These are phyloP conservation scores for Rhizomucor pusillus DNA, from an alignment of 371 early-diverging fungal species.

Conservation along the genomic window DNA sequence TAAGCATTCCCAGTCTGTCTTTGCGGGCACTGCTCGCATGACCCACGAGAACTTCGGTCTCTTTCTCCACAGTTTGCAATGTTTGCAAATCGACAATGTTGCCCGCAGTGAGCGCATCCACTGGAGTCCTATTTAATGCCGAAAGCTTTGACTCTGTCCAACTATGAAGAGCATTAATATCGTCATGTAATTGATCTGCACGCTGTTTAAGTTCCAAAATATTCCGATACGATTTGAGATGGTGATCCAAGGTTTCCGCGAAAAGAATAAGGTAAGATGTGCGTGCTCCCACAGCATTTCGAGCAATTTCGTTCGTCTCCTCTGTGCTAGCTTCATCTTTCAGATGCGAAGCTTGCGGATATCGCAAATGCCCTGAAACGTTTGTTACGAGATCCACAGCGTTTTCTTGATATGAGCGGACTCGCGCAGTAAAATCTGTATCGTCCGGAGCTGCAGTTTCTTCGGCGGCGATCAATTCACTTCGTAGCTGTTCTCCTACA, in stretches of 20 bases:
- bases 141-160: constrained; percentile 34
- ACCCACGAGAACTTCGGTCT: too few species aligned
- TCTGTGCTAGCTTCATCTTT: constrained; percentile 27
- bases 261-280: constrained; percentile 33
- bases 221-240: constrained; percentile 30
- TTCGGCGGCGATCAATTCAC: constrained; percentile 17
- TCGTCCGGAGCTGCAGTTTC: constrained; percentile 14
- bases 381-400: constrained; percentile 29
- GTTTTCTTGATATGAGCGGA: constrained; percentile 29
- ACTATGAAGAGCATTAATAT: constrained; percentile 22
- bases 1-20: constrained; percentile 11
- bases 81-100: too few species aligned
- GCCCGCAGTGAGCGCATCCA: constrained; percentile 25
- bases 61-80: too few species aligned
- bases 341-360: constrained; percentile 23
- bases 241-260: constrained; percentile 37
- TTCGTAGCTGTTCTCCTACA: constrained; percentile 24
- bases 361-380: constrained; percentile 27
- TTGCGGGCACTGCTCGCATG: too few species aligned
- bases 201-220: constrained; percentile 30
- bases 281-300: constrained; percentile 26
- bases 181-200: constrained; percentile 31
- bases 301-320: constrained; percentile 34
- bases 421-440: constrained; percentile 26
- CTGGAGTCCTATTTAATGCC: constrained; percentile 17